Evolutionary conservation across 805 yeast genomes (phyloP), one percentile per base, ranked within the genome.

Genomic region (Hanseniaspora taiwanica): DNA sequence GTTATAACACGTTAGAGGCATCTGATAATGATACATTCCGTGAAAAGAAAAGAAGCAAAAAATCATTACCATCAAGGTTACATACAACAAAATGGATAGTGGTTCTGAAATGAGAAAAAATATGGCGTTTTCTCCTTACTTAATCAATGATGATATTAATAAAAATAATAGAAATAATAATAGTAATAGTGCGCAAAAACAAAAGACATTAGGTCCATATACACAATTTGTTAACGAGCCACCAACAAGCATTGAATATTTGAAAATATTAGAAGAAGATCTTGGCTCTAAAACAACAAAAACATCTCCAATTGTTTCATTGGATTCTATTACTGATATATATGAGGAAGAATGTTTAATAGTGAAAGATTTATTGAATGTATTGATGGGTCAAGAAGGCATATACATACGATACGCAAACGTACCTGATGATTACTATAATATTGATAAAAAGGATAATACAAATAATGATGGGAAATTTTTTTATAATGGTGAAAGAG

Each of bases 311-410:
- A 29, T 29, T 10, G 64, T 59, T 42, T 70, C 78, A 2, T 54
- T 77, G 25, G 65, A 65, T 37, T 71, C 63, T 39, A 54, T 69
- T 32, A 53, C 51, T n/a, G 72, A 71, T 24, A 53, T 67, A 3
- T 64, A 70, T 37, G 67, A 69, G 3, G 94, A 85, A 54, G 94
- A 86, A 54, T 78, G 82, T 0, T 65, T 78, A 20, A 68, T 91
- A 1, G 64, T 81, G 13, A 67, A 72, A 43, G 98, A 89, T 55
- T 54, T 86, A 8, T 50, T 85, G 17, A 70, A 69, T 48, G 78
- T 82, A 1, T 55, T 91, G 12, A 48, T 76, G 24, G 93, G 93
- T 0, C 58, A 69, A 21, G 94, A 86, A 55, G 96, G 96, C 1
- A 65, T 67, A 17, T 84, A 81, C 52, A 73, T 89, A 27, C 64